Evolutionary conservation across 805 yeast species (phyloP).

Genomic region (Pichia membranifaciens): DNA sequence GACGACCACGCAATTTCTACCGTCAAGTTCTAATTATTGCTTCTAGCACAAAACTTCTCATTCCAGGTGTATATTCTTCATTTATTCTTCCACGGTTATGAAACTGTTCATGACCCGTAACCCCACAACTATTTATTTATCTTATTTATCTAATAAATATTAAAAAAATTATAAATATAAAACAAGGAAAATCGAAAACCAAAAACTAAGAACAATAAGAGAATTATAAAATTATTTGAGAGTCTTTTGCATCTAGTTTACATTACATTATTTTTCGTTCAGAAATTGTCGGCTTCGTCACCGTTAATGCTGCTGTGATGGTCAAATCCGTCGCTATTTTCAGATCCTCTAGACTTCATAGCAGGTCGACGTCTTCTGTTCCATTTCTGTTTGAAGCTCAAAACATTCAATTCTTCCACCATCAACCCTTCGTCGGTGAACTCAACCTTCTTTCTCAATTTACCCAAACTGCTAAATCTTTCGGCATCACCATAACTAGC

Average conservation of each 20-base stretch:
- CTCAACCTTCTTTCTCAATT: slow-evolving; percentile 26
- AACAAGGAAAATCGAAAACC: neutral
- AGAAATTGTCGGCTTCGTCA: no score
- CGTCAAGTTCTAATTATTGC: slow-evolving; percentile 18
- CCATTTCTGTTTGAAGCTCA: slow-evolving; percentile 18
- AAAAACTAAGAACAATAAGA: no score
- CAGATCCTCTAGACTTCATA: no score
- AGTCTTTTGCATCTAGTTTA: no score
- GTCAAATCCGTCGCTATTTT: no score
- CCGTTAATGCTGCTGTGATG: no score
- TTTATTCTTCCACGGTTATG: neutral
- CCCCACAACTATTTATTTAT: neutral
- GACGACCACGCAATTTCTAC: slow-evolving; percentile 29
- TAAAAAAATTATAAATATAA: neutral
- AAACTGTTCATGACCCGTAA: no score
- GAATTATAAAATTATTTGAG: no score
- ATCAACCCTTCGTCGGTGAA: slow-evolving; percentile 20
- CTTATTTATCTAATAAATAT: neutral
- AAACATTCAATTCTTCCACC: slow-evolving; percentile 25
- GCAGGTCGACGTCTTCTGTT: slow-evolving; percentile 12
- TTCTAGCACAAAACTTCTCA: no score
- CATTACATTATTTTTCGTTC: no score
- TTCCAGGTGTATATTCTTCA: neutral
- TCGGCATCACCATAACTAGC: slow-evolving; percentile 4
- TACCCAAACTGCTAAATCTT: slow-evolving; percentile 25